Percentiles rank a stretch among this genome's conserved stretches.
Conservation (phyloP, 1,284 basidiomycete genomes). For the Puccinia sorghi region DNA sequence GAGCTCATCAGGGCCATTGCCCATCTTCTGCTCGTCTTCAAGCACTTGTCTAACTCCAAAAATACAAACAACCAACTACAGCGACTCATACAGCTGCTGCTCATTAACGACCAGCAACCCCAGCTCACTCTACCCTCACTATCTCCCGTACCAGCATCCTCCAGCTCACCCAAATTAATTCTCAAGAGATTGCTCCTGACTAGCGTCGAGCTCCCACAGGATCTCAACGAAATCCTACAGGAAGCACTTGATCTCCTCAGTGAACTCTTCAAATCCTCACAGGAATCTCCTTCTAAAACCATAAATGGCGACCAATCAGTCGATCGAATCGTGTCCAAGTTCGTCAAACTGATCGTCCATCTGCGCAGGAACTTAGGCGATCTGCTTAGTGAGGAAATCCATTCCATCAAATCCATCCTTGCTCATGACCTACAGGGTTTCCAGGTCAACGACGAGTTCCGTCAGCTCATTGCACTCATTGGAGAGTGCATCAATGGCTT, state of each 20-base stretch:
- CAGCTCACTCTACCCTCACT: slow-evolving; percentile 4
- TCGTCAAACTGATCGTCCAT: slow-evolving; percentile 26
- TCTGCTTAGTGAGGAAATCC: background rate
- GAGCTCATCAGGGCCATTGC: slow-evolving; percentile 17
- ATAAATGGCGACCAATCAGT: background rate
- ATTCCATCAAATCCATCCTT: background rate
- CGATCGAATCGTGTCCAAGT: slow-evolving; percentile 15
- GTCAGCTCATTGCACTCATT: slow-evolving; percentile 11
- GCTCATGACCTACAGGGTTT: background rate
- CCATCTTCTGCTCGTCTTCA: slow-evolving; percentile 1
- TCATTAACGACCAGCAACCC: background rate
- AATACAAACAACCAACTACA: slow-evolving; percentile 31
- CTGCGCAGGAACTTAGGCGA: background rate
- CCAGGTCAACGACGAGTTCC: slow-evolving; percentile 1
- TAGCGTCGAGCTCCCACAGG: slow-evolving; percentile 1
- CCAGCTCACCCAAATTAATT: background rate
- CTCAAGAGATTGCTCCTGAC: slow-evolving; percentile 1
- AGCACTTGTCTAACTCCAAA: slow-evolving; percentile 17
- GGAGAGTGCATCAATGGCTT: slow-evolving; percentile 18
- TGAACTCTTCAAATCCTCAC: background rate
- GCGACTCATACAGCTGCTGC: slow-evolving; percentile 14
- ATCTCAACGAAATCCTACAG: background rate
- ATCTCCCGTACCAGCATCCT: background rate
- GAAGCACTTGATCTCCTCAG: background rate
- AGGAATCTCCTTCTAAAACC: background rate